phyloP scores from a whole-genome alignment of 108 stramenopile species.

The Schizochytrium sp. region DNA sequence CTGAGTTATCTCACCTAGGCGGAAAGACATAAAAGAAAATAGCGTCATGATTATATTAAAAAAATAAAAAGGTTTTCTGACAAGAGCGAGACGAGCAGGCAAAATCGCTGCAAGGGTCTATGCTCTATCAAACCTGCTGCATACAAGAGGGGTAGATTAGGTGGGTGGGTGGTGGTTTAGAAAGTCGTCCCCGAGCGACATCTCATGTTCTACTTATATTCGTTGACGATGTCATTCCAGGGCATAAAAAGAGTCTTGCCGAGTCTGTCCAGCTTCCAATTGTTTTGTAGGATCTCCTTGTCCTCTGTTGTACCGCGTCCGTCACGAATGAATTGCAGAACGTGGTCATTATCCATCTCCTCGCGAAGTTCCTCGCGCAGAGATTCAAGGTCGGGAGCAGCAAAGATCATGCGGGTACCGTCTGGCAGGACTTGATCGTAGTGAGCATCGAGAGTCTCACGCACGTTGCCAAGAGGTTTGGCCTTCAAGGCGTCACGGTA shows the following conservation, averaged over 20 bases:
- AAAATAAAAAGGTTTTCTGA: too few relatives aligned
- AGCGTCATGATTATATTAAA: too few relatives aligned
- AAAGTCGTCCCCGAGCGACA: not conserved
- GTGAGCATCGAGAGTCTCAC: not conserved
- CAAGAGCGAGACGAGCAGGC: too few relatives aligned
- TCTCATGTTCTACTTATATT: not conserved
- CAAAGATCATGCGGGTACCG: not conserved
- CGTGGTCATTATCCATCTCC: not conserved
- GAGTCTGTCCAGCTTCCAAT: constrained; percentile 28
- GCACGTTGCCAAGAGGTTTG: not conserved
- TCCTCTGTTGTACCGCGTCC: not conserved
- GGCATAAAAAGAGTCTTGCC: constrained; percentile 19
- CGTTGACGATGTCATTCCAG: constrained; percentile 14
- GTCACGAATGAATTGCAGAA: constrained; percentile 19
- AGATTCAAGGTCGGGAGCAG: not conserved
- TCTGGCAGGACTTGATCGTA: constrained; percentile 21
- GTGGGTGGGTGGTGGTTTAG: too few relatives aligned
- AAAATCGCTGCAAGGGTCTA: too few relatives aligned
- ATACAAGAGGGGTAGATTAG: too few relatives aligned
- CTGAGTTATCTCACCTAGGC: too few relatives aligned
- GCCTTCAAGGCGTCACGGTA: constrained; percentile 7
- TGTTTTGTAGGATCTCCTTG: constrained; percentile 25
- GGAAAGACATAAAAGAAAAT: too few relatives aligned
- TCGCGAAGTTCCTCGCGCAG: not conserved
- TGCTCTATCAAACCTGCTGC: too few relatives aligned